Percentiles rank a stretch among this genome's conserved stretches.
phyloP scores from a whole-genome alignment of 805 yeast species.

The Sugiyamaella chiloensis region DNA sequence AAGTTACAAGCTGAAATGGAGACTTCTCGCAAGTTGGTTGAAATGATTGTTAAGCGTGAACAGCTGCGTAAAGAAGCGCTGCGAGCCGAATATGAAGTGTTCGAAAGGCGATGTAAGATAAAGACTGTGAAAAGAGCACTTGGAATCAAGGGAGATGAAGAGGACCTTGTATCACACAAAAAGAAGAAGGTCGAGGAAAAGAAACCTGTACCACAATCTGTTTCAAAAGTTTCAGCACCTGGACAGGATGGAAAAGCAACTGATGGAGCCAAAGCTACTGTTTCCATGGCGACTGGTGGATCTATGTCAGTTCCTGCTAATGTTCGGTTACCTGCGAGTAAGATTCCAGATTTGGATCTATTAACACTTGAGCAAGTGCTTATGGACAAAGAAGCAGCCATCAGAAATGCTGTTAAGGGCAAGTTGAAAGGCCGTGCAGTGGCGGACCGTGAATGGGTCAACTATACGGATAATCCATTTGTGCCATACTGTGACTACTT shows the following conservation, averaged over 20 bases:
- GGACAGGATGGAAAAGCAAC: slow-evolving; percentile 34
- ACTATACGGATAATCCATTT: slow-evolving; percentile 81
- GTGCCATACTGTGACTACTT: slow-evolving; percentile 76
- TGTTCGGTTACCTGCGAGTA: slow-evolving; percentile 82
- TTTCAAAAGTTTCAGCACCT: slow-evolving; percentile 20
- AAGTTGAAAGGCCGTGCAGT: slow-evolving; percentile 67
- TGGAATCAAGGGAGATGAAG: slow-evolving; percentile 80
- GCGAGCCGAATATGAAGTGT: slow-evolving; percentile 61
- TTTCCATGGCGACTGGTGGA: slow-evolving; percentile 6
- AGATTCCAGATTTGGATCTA: slow-evolving; percentile 88
- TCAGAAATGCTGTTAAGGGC: slow-evolving; percentile 80
- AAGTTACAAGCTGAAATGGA: slow-evolving; percentile 71
- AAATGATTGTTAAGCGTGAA: slow-evolving; percentile 74
- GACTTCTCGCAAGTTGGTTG: slow-evolving; percentile 65
- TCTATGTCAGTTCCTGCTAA: slow-evolving; percentile 51
- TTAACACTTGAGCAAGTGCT: slow-evolving; percentile 75
- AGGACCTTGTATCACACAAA: slow-evolving; percentile 74
- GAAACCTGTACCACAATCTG: slow-evolving; percentile 6
- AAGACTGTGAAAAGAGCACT: slow-evolving; percentile 72
- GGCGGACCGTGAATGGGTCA: slow-evolving; percentile 67
- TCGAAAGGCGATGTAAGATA: slow-evolving; percentile 67
- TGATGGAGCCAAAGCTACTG: slow-evolving; percentile 11
- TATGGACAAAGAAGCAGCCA: slow-evolving; percentile 70
- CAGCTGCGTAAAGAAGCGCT: slow-evolving; percentile 56
- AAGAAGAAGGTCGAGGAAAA: slow-evolving; percentile 39